Percentiles rank a stretch among this genome's conserved stretches.
Conservation (phyloP, 2,329 filamentous ascomycete genomes). For the Exophiala xenobiotica region DNA sequence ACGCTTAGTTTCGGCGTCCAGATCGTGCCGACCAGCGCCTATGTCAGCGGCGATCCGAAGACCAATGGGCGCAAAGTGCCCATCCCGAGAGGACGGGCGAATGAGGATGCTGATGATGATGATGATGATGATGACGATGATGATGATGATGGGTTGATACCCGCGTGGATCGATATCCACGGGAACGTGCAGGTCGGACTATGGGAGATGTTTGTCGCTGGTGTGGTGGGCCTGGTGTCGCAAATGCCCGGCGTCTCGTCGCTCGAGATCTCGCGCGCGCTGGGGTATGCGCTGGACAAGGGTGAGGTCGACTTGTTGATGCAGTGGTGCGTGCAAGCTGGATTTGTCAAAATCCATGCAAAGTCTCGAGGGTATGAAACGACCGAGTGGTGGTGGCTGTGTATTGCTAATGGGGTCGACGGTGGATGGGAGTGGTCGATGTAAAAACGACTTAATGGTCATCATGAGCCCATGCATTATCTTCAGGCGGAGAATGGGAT, state of each 20-base stretch:
- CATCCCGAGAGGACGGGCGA: slow-evolving; percentile 34
- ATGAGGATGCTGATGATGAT: slow-evolving; percentile 9
- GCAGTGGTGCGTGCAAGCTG: slow-evolving; percentile 17
- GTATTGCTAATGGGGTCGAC: slow-evolving; percentile 26
- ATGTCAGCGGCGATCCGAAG: slow-evolving; percentile 43
- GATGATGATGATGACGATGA: slow-evolving; percentile 12
- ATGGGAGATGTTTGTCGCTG: slow-evolving; percentile 45
- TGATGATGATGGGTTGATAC: slow-evolving; percentile 35
- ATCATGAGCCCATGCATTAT: too few species aligned
- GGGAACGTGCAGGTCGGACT: slow-evolving; percentile 36
- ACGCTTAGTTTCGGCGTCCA: slow-evolving; percentile 45
- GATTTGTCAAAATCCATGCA: slow-evolving; percentile 18
- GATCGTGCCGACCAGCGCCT: slow-evolving; percentile 37
- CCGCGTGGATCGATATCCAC: slow-evolving; percentile 52
- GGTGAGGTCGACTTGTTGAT: slow-evolving; percentile 19
- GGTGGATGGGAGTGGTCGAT: slow-evolving; percentile 13
- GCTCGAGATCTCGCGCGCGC: slow-evolving; percentile 34
- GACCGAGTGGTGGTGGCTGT: slow-evolving; percentile 45
- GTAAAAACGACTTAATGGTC: too few species aligned
- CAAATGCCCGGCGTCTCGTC: slow-evolving; percentile 42
- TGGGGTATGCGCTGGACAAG: slow-evolving; percentile 15
- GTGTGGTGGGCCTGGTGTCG: slow-evolving; percentile 44
- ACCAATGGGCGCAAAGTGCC: slow-evolving; percentile 26
- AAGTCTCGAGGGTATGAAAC: slow-evolving; percentile 34
- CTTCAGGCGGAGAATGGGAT: too few species aligned